Evolutionary conservation across 495 filamentous ascomycete genomes (phyloP), one percentile per base, ranked within the genome.

Genomic region (Penicillium bialowiezense): DNA sequence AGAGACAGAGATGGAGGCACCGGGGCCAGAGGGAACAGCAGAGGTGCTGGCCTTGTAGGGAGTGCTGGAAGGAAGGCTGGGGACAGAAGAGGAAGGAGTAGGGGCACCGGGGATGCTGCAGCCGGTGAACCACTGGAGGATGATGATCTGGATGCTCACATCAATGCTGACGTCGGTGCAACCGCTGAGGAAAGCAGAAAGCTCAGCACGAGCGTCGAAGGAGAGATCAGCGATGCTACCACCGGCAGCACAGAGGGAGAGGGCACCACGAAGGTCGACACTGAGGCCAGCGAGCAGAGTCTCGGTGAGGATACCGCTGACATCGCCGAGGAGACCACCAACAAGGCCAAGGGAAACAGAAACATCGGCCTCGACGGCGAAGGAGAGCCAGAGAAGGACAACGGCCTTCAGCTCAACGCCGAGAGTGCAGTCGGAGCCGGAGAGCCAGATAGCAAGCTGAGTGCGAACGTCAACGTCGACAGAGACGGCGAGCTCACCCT

Each of bases 331-430:
- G 39, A 74, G 54, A 34, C 60, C 58, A 36, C 52, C 37, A 41
- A 58, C 57, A 21, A 73, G 39, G 54, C 60, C 58, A 26, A 68
- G 32, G 23, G 60, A 60, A 28, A 65, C 40, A 21, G 60, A 62
- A 44, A 55, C 59, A 13, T 69, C 64, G 29, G 41, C 60, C 19
- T 56, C 53, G 20, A 64, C 65, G 40, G 43, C 60, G 24, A 74
- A 56, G 8, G 70, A 69, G 40, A 75, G 58, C 72, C 72, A 75
- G 59, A 71, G 58, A 18, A 70, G 39, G 35, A 75, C 54, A 24
- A 70, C 59, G 29, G 68, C 59, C 72, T 75, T 74, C 23, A 73
- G 61, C 41, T 74, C 64, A 43, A 58, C 68, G 36, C 67, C 68
- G 17, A 76, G 65, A 20, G 54, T 36, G 70, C 68, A 72, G 54